Conservation (phyloP, 495 filamentous ascomycete genomes). For the Podospora bellae-mahoneyi region DNA sequence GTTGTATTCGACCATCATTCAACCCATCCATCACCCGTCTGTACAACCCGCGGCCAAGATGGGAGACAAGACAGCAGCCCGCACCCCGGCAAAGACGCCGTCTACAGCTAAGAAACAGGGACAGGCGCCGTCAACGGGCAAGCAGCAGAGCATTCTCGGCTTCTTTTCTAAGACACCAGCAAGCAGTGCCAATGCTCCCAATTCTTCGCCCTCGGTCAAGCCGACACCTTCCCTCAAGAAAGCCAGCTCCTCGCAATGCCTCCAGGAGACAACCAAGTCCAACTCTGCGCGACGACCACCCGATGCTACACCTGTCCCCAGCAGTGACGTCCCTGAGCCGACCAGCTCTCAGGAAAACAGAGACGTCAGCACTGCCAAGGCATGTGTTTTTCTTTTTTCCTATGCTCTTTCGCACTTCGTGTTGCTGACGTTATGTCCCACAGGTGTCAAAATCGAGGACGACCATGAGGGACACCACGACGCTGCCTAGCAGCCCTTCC, state of each 20-base stretch:
- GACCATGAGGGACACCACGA: conserved; percentile 20
- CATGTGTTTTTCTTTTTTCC: too few species aligned
- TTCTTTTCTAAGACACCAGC: conserved; percentile 74
- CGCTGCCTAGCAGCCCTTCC: conserved; percentile 53
- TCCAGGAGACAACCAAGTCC: conserved; percentile 46
- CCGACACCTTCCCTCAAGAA: conserved; percentile 25
- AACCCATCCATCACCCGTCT: too few species aligned
- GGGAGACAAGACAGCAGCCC: conserved; percentile 32
- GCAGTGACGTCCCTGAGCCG: conserved; percentile 64
- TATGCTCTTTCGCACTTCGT: neutral
- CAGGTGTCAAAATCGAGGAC: conserved; percentile 37
- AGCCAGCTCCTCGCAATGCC: conserved; percentile 34
- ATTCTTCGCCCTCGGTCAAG: conserved; percentile 27
- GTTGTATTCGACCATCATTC: neutral
- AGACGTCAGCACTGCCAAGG: conserved; percentile 41
- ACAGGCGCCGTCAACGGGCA: conserved; percentile 45
- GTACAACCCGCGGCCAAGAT: conserved; percentile 18
- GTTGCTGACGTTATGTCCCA: neutral
- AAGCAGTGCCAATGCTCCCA: conserved; percentile 28
- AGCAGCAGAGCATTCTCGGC: conserved; percentile 77
- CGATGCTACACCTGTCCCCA: conserved; percentile 70
- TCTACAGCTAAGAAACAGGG: conserved; percentile 40
- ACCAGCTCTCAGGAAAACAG: conserved; percentile 57
- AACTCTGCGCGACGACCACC: conserved; percentile 41
- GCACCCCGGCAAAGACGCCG: conserved; percentile 44